These are phyloP conservation scores for Nadsonia fulvescens DNA, from an alignment of 805 yeast genomes.

Conservation along the genomic window DNA sequence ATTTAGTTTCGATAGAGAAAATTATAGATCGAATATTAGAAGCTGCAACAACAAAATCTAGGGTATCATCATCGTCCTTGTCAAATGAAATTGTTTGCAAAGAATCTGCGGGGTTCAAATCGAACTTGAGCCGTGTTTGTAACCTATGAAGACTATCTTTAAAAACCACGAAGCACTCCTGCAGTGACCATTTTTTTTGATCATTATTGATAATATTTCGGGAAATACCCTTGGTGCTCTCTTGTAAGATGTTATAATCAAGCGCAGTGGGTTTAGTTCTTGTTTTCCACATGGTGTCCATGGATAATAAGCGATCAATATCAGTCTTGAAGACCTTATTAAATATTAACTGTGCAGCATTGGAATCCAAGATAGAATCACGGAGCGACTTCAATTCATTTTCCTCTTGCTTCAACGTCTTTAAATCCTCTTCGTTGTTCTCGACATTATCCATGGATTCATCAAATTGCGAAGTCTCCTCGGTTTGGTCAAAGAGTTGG, in stretches of 20 bases:
- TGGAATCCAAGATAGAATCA: slow-evolving; percentile 17
- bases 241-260: slow-evolving; percentile 16
- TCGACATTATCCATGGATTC: slow-evolving; percentile 47
- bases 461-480: slow-evolving; percentile 43
- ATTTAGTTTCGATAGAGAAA: slow-evolving; percentile 50
- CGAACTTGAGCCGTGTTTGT: slow-evolving; percentile 28
- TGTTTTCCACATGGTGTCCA: slow-evolving; percentile 65
- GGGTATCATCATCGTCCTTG: slow-evolving; percentile 86
- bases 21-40: slow-evolving; percentile 59
- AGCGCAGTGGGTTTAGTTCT: slow-evolving; percentile 55
- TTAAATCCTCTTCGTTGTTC: slow-evolving; percentile 31
- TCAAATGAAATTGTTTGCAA: slow-evolving; percentile 40
- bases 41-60: slow-evolving; percentile 73
- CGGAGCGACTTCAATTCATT: slow-evolving; percentile 19
- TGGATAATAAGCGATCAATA: slow-evolving; percentile 49
- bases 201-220: slow-evolving; percentile 19
- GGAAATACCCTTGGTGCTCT: slow-evolving; percentile 7
- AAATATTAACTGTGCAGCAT: slow-evolving; percentile 17
- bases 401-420: slow-evolving; percentile 18
- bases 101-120: slow-evolving; percentile 19
- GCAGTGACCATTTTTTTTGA: slow-evolving; percentile 37
- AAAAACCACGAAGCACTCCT: slow-evolving; percentile 47
- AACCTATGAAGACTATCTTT: slow-evolving; percentile 29
- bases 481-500: slow-evolving; percentile 40
- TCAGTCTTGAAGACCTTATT: slow-evolving; percentile 49